Evolutionary conservation across 129 eudicot genomes (phyloP), one percentile per base, ranked within the genome.

Genomic region (Deinandra increscens): DNA sequence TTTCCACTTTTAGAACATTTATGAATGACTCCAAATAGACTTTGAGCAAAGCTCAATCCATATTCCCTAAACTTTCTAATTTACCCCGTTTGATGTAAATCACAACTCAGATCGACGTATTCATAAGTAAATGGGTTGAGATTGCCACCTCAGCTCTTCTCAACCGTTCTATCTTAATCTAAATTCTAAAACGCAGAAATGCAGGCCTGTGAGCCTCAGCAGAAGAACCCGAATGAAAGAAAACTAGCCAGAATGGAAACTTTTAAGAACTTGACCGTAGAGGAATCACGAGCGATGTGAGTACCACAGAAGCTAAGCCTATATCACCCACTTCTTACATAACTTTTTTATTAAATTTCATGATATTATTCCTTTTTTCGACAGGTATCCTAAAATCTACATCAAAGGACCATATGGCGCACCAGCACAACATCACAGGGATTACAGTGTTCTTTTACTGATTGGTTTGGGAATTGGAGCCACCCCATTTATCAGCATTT

Each of bases 401-500:
- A 84, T 88, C 74, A 89, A 86, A 77, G 98, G 98, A 46, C 95
- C 98, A 38, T 88, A 82, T 29, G 98, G 96, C 2, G 96, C 98
- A 49, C 98, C 96, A 14, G 95, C 98, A 15, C 98, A 92, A 70
- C 71, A 86, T 69, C 88, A 86, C 79, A 81, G 66, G 37, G 74
- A 92, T 42, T 92, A 79, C 55, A 90, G 84, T 58, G 72, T 89
- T 13, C 87, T 92, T 18, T 69, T 92, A 59, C 95, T 92, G 18
- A 66, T 92, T 18, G 98, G 98, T 45, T 77, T 92, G 36, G 98
- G 98, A 4, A 92, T 92, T 34, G 98, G 98, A 77, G 98, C 98
- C 70, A 86, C 98, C 55, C 98, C 98, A 11, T 82, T 92, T 64
- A 86, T 92, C 71, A 92, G 96, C 79, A 92, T 92, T 44, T 55